Percentiles rank a stretch among this genome's conserved stretches.
phyloP scores from a whole-genome alignment of 352 stramenopile genomes.

The Phytophthora lateralis region DNA sequence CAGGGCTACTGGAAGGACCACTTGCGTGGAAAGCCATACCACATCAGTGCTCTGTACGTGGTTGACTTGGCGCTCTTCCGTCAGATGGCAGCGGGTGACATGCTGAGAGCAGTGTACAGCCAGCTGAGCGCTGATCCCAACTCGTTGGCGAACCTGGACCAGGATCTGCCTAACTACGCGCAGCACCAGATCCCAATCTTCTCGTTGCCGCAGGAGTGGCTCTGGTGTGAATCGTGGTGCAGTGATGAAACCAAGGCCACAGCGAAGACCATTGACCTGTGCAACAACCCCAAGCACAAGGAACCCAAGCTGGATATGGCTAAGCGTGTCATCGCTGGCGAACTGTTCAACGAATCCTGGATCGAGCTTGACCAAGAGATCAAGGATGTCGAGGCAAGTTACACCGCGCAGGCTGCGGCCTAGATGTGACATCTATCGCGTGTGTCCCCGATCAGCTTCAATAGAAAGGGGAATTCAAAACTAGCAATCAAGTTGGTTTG shows the following conservation, averaged over 20 bases:
- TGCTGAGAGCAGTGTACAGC: constrained; percentile 96
- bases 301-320: constrained; percentile 99
- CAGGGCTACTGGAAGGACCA: constrained; percentile 99
- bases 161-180: constrained; percentile 99
- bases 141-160: constrained; percentile 98
- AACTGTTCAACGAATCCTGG: constrained; percentile 98
- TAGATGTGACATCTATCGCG: constrained; percentile 11
- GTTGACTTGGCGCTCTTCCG: constrained; percentile 98
- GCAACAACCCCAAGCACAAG: constrained; percentile 99
- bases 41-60: constrained; percentile 99
- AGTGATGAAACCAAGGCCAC: constrained; percentile 96
- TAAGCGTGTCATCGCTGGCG: constrained; percentile 97
- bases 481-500: constrained; percentile 19
- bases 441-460: constrained; percentile 12
- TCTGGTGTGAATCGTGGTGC: constrained; percentile 99
- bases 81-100: constrained; percentile 94
- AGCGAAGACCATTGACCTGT: constrained; percentile 99
- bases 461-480: constrained; percentile 24
- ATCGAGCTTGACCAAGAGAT: constrained; percentile 98
- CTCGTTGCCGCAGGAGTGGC: constrained; percentile 97
- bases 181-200: constrained; percentile 96
- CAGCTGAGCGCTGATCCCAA: constrained; percentile 97
- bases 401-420: constrained; percentile 14
- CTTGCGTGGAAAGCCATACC: constrained; percentile 96
- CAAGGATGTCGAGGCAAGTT: constrained; percentile 61